Evolutionary conservation across 306 rosid species (phyloP).

Genomic region (Medicago lupulina): DNA sequence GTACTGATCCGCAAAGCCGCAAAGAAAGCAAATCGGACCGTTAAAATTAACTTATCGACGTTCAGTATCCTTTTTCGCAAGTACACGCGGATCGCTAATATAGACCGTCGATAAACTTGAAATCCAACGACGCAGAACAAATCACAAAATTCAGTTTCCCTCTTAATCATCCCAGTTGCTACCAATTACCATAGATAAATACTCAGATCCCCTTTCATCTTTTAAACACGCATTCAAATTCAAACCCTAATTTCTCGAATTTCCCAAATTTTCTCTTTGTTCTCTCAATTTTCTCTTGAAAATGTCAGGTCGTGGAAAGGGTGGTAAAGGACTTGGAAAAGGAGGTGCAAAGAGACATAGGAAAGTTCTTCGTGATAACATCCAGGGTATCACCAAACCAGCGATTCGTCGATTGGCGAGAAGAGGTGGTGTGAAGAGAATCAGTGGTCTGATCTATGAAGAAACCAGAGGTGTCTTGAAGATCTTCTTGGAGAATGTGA

Average conservation of each 20-base stretch:
- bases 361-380: too few species aligned
- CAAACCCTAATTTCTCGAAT: neutral
- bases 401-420: too few species aligned
- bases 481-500: too few species aligned
- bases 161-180: neutral
- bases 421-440: too few species aligned
- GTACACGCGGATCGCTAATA: neutral
- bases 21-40: conserved; percentile 1
- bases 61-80: neutral
- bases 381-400: too few species aligned
- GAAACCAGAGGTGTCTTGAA: too few species aligned
- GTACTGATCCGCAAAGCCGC: neutral
- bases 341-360: too few species aligned
- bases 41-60: conserved; percentile 22
- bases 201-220: neutral
- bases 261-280: too few species aligned
- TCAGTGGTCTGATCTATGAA: too few species aligned
- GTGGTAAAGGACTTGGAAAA: too few species aligned
- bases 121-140: conserved; percentile 8
- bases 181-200: conserved; percentile 3
- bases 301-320: too few species aligned
- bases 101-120: neutral
- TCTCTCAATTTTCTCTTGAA: too few species aligned
- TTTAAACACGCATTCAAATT: neutral
- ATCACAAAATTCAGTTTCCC: neutral